Evolutionary conservation across 352 stramenopile species (phyloP).

Genomic region (Phytophthora vignae): DNA sequence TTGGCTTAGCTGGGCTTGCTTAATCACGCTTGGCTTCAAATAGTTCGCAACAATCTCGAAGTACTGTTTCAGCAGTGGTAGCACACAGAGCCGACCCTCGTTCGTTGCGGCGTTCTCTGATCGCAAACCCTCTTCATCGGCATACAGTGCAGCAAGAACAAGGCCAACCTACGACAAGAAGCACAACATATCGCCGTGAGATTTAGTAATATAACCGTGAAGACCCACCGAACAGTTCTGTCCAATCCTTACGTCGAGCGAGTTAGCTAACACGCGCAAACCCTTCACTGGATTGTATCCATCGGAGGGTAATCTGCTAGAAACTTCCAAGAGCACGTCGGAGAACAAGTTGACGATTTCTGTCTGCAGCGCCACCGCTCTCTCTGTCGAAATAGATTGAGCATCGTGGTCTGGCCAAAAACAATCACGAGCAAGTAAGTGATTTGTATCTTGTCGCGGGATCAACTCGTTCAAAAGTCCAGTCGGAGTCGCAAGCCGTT

Average conservation of each 20-base stretch:
- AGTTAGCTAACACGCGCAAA: conserved; percentile 46
- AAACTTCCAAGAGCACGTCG: conserved; percentile 52
- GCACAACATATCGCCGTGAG: conserved; percentile 1
- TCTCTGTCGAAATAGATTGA: conserved; percentile 50
- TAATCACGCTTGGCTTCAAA: conserved; percentile 50
- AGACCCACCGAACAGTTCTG: background rate
- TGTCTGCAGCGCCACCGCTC: conserved; percentile 26
- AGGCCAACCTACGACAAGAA: conserved; percentile 45
- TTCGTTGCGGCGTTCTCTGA: conserved; percentile 13
- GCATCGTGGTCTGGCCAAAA: conserved; percentile 16
- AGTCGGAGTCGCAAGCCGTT: conserved; percentile 38
- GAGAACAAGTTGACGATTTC: conserved; percentile 44
- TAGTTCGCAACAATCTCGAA: conserved; percentile 60
- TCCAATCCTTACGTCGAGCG: conserved; percentile 48
- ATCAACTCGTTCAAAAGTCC: conserved; percentile 32
- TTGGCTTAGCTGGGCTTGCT: conserved; percentile 44
- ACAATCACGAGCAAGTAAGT: conserved; percentile 16
- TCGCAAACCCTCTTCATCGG: conserved; percentile 23
- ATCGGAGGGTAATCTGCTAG: conserved; percentile 39
- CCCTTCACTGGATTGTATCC: conserved; percentile 35
- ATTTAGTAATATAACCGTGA: background rate
- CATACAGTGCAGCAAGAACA: conserved; percentile 49
- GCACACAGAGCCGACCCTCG: conserved; percentile 20
- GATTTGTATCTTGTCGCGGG: conserved; percentile 26
- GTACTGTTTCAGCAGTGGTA: conserved; percentile 54